Evolutionary conservation across 805 yeast genomes (phyloP).

Genomic region (Candida easanensis): DNA sequence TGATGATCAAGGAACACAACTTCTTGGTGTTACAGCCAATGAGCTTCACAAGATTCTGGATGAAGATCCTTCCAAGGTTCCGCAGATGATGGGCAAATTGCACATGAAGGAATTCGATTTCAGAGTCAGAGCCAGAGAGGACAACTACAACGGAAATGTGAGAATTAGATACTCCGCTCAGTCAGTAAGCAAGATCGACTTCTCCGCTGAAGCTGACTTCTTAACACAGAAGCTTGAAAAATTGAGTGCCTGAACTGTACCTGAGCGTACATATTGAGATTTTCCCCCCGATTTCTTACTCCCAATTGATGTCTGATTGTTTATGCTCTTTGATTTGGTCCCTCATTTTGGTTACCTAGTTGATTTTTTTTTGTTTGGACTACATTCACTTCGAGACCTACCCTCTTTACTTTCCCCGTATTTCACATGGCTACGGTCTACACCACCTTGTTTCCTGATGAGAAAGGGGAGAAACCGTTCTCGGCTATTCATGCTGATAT

Average conservation of each 20-base stretch:
- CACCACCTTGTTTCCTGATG: no score
- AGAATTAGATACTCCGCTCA: constrained; percentile 74
- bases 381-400: no score
- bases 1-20: constrained; percentile 73
- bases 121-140: constrained; percentile 79
- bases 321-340: no score
- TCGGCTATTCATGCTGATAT: no score
- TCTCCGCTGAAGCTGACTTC: constrained; percentile 55
- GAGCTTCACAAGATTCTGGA: constrained; percentile 46
- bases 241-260: constrained; percentile 12
- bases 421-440: no score
- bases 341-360: no score
- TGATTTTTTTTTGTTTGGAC: no score
- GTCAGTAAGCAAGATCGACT: constrained; percentile 51
- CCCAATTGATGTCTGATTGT: background rate
- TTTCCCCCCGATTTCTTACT: background rate
- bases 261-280: background rate
- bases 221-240: constrained; percentile 39
- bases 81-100: constrained; percentile 42
- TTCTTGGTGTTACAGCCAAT: constrained; percentile 67
- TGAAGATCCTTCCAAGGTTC: constrained; percentile 45
- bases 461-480: no score
- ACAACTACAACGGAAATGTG: constrained; percentile 74
- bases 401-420: no score
- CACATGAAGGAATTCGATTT: constrained; percentile 71